These are phyloP conservation scores for Breviolum minutum DNA, from an alignment of 73 alveolate species.

Conservation along the genomic window DNA sequence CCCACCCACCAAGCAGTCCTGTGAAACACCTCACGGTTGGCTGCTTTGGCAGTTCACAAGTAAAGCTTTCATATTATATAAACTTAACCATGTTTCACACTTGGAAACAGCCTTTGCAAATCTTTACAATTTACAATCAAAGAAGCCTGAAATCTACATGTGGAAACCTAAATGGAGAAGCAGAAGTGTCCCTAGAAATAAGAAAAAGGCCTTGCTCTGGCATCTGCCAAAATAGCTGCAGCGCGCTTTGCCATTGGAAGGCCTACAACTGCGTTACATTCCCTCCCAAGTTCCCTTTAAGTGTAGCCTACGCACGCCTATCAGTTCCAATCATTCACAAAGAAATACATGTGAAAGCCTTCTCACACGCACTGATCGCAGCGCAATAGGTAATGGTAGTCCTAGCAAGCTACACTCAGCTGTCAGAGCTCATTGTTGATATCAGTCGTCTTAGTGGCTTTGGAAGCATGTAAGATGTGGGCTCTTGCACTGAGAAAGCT, in stretches of 20 bases:
- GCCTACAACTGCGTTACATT: not conserved
- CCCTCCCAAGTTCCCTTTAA: not conserved
- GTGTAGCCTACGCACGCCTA: not conserved
- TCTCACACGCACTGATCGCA: constrained; percentile 57
- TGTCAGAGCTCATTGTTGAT: too few relatives aligned
- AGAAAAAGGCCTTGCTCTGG: constrained; percentile 1
- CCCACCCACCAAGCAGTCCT: constrained; percentile 27
- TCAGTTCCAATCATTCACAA: not conserved
- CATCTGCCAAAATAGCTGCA: constrained; percentile 31
- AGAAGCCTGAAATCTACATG: not conserved
- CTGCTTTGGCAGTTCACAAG: not conserved
- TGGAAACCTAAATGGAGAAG: too few relatives aligned
- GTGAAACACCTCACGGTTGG: constrained; percentile 29
- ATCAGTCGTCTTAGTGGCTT: too few relatives aligned
- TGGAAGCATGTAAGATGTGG: too few relatives aligned
- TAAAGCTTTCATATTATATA: not conserved
- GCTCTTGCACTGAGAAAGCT: too few relatives aligned
- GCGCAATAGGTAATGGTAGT: constrained; percentile 24
- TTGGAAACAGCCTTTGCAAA: not conserved
- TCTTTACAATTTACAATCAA: not conserved
- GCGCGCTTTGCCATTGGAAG: constrained; percentile 34
- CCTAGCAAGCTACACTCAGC: not conserved
- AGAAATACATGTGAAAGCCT: not conserved
- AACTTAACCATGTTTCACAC: not conserved
- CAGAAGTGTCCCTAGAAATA: too few relatives aligned